Evolutionary conservation across 768 basidiomycete species (phyloP).

Genomic region (Neoboletus subvelutipes): DNA sequence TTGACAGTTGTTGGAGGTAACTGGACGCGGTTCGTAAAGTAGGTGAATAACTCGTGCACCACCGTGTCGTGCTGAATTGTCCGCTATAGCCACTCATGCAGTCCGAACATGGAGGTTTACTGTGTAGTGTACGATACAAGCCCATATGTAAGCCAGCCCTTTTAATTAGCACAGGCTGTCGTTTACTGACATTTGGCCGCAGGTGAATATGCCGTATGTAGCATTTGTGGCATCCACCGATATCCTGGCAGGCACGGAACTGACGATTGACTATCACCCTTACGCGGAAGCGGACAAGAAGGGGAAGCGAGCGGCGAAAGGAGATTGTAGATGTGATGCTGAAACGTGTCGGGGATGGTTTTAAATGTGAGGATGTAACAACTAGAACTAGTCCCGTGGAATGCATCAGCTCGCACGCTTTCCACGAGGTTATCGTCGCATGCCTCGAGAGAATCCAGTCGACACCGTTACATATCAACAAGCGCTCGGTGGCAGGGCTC

Average conservation of each 20-base stretch:
- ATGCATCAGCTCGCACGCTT: no score
- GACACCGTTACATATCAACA: no score
- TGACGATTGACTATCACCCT: conserved; percentile 68
- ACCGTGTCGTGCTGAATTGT: conserved; percentile 4
- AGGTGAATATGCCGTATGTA: conserved; percentile 63
- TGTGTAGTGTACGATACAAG: conserved; percentile 63
- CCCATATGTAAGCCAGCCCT: conserved; percentile 41
- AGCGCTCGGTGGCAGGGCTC: neutral
- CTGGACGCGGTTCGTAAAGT: conserved; percentile 79
- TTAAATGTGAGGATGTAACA: conserved; percentile 1
- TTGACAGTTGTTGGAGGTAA: conserved; percentile 47
- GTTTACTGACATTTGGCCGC: neutral
- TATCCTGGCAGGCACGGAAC: conserved; percentile 52
- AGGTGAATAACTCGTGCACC: conserved; percentile 17
- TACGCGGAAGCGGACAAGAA: conserved; percentile 27
- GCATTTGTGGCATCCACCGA: conserved; percentile 52
- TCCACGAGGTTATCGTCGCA: no score
- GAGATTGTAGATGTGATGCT: conserved; percentile 39
- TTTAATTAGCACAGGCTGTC: neutral
- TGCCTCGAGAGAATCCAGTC: no score
- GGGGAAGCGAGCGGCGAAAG: conserved; percentile 28
- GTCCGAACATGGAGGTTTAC: conserved; percentile 56
- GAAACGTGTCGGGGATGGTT: conserved; percentile 41
- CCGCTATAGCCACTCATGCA: conserved; percentile 61
- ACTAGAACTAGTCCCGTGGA: no score